phyloP scores from a whole-genome alignment of 1,284 basidiomycete genomes.

The Naganishia sp. region DNA sequence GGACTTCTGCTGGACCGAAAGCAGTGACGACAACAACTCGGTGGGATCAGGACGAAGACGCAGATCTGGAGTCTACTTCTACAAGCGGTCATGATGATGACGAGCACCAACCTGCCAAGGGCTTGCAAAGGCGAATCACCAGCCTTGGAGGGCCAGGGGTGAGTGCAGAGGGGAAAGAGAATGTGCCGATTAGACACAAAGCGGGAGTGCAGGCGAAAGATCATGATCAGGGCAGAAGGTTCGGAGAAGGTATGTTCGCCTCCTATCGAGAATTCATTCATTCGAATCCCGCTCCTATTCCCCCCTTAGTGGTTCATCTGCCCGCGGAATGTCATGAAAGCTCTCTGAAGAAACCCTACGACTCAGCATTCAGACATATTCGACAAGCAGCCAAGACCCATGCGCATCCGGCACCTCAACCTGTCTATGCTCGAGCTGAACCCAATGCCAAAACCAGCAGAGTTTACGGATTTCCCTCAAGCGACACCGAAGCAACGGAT shows the following conservation, averaged over 20 bases:
- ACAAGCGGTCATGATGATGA: neutral
- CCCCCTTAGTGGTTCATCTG: neutral
- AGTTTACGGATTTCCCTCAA: neutral
- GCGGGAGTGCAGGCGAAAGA: neutral
- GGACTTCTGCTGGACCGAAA: neutral
- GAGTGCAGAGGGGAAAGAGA: slow-evolving; percentile 4
- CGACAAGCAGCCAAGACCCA: slow-evolving; percentile 1
- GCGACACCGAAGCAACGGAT: slow-evolving; percentile 11
- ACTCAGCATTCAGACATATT: neutral
- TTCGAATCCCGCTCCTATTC: no score
- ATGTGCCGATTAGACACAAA: neutral
- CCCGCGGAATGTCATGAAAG: no score
- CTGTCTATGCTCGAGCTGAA: neutral
- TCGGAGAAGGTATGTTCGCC: slow-evolving; percentile 6
- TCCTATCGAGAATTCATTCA: neutral
- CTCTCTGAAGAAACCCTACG: neutral
- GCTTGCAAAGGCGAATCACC: no score
- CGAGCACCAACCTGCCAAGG: neutral
- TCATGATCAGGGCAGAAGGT: slow-evolving; percentile 11
- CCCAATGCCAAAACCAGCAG: neutral
- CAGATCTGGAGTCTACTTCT: neutral
- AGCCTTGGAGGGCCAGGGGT: no score
- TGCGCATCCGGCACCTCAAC: neutral
- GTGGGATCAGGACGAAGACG: neutral
- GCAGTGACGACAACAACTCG: neutral